Evolutionary conservation across 2,329 filamentous ascomycete species (phyloP), one percentile per base, ranked within the genome.

Genomic region (Iodosphaeria phyllophila): DNA sequence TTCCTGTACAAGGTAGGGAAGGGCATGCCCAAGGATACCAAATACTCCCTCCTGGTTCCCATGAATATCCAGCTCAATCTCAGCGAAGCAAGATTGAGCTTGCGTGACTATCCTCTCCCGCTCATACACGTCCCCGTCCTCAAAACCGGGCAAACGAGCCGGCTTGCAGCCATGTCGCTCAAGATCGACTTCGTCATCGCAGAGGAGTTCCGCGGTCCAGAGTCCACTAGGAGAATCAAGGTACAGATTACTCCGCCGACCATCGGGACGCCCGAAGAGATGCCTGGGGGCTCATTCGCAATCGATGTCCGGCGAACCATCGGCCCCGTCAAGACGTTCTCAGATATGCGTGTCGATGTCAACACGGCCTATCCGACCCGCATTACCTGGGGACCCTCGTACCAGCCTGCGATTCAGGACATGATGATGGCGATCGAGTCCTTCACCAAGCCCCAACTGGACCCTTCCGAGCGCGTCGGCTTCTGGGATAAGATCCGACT

Each of bases 341-440:
- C 89, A 0, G 77, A 95, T 42, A 84, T 93, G 48, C 69, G 66
- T 17, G 63, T 98, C 38, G 79, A 92, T 34, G 84, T 98, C 47
- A 92, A 95, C 47, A 93, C 86, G 3, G 77, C 74, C 27, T 69
- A 86, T 30, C 80, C 91, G 2, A 98, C 89, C 1, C 72, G 79
- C 22, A 86, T 98, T 26, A 93, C 86, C 0, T 98, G 89, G 91
- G 84, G 84, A 6, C 84, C 89, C 22, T 92, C 84, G 3, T 98
- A 95, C 42, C 91, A 98, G 42, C 89, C 91, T 15, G 86, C 86
- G 2, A 86, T 98, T 24, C 89, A 98, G 47, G 91, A 98, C 43
- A 92, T 95, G 77, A 98, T 98, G 89, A 93, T 95, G 66, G 84
- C 84, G 14, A 78, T 98, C 32, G 89, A 98, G 50, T 86, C 79